Conservation (phyloP, 2,329 filamentous ascomycete genomes). For the Sarocladium kiliense region DNA sequence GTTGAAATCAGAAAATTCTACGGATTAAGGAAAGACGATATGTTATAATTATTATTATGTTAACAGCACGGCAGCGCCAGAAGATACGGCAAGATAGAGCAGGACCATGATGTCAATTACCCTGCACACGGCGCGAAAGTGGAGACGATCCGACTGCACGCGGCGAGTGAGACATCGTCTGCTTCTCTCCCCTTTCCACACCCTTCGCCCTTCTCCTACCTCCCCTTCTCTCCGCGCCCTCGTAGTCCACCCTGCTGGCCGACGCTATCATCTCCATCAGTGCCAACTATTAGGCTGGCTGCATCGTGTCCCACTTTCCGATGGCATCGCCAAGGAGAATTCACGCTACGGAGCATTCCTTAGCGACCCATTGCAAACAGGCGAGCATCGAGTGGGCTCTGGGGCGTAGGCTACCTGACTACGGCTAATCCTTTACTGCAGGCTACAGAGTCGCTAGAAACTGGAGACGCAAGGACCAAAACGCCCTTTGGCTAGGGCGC, state of each 20-base stretch:
- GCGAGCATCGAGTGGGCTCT: background rate
- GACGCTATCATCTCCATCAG: background rate
- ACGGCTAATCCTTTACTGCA: background rate
- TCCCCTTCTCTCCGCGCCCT: background rate
- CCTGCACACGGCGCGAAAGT: too few species aligned
- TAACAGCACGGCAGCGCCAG: too few species aligned
- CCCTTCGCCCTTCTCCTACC: background rate
- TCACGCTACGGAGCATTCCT: background rate
- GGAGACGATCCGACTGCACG: too few species aligned
- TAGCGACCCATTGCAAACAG: background rate
- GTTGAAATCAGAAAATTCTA: too few species aligned
- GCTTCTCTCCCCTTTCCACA: background rate
- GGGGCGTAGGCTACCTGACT: background rate
- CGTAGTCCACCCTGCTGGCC: too few species aligned
- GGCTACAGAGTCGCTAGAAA: background rate
- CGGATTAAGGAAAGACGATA: too few species aligned
- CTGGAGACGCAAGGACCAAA: background rate
- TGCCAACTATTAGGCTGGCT: background rate
- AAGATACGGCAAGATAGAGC: too few species aligned
- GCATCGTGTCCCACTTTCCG: background rate
- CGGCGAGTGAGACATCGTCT: slow-evolving; percentile 1
- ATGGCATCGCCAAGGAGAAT: background rate
- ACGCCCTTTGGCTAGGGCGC: background rate
- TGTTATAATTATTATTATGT: too few species aligned
- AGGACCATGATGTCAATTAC: too few species aligned